phyloP scores from a whole-genome alignment of 176 grass and related monocot species.

The Oryza coarctata region DNA sequence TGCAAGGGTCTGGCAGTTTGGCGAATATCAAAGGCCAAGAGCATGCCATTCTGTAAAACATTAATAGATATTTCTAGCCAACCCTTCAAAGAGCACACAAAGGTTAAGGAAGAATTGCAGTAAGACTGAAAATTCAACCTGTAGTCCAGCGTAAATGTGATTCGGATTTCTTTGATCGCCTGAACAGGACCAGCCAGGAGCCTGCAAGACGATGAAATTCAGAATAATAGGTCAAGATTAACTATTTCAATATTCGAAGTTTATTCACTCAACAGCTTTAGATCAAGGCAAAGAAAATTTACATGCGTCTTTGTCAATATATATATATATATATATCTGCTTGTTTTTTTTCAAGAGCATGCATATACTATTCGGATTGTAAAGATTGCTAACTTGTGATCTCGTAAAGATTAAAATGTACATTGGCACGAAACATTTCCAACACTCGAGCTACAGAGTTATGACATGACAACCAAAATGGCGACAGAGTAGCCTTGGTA shows the following conservation, averaged over 20 bases:
- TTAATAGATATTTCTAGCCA: slow-evolving; percentile 42
- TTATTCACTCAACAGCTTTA: not conserved
- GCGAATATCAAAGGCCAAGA: slow-evolving; percentile 91
- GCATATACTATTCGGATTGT: not conserved
- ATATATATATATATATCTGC: not conserved
- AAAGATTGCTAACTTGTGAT: not conserved
- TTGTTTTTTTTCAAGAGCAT: not conserved
- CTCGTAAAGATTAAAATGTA: not conserved
- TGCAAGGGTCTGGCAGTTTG: slow-evolving; percentile 68
- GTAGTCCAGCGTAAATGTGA: slow-evolving; percentile 79
- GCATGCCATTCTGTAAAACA: slow-evolving; percentile 68
- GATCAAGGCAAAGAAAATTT: slow-evolving; percentile 8
- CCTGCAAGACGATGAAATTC: slow-evolving; percentile 46
- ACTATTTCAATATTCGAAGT: not conserved
- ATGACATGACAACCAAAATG: not conserved
- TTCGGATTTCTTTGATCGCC: slow-evolving; percentile 48
- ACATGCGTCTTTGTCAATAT: not conserved
- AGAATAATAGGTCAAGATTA: slow-evolving; percentile 23
- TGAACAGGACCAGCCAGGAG: slow-evolving; percentile 88
- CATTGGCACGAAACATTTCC: not conserved
- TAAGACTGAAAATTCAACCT: slow-evolving; percentile 47
- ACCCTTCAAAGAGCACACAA: slow-evolving; percentile 30
- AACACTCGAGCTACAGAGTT: not conserved
- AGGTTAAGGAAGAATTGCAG: slow-evolving; percentile 19
- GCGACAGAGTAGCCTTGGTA: not conserved